These are phyloP conservation scores for Pleurotus cornucopiae DNA, from an alignment of 768 basidiomycete genomes.

Conservation along the genomic window DNA sequence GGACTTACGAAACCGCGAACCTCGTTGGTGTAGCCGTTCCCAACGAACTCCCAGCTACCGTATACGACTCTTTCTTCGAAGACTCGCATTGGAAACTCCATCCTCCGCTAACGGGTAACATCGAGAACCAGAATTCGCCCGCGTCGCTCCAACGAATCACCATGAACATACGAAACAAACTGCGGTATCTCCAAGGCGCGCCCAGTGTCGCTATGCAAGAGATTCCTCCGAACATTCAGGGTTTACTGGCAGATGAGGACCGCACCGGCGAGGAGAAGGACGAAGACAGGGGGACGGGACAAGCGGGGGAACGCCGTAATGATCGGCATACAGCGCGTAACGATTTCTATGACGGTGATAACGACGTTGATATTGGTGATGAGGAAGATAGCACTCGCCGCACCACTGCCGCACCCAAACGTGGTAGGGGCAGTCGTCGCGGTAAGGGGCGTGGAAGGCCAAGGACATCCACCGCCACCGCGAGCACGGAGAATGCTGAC, in stretches of 20 bases:
- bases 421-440: slow-evolving; percentile 25
- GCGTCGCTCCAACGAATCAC: slow-evolving; percentile 83
- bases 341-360: slow-evolving; percentile 72
- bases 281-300: slow-evolving; percentile 57
- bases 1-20: slow-evolving; percentile 97
- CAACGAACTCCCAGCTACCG: slow-evolving; percentile 82
- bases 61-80: slow-evolving; percentile 90
- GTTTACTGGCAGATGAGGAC: slow-evolving; percentile 71
- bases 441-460: slow-evolving; percentile 23
- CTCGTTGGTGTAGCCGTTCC: slow-evolving; percentile 81
- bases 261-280: slow-evolving; percentile 62
- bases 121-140: slow-evolving; percentile 89
- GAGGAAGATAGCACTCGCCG: slow-evolving; percentile 12
- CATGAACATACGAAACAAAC: slow-evolving; percentile 78
- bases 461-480: slow-evolving; percentile 8
- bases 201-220: slow-evolving; percentile 97
- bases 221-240: slow-evolving; percentile 88
- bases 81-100: slow-evolving; percentile 92
- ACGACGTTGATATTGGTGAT: slow-evolving; percentile 56
- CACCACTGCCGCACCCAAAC: slow-evolving; percentile 8
- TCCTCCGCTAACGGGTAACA: slow-evolving; percentile 85
- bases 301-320: slow-evolving; percentile 50
- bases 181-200: slow-evolving; percentile 90
- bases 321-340: slow-evolving; percentile 55
- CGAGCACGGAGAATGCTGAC: slow-evolving; percentile 22